Conservation (phyloP, 2,329 filamentous ascomycete species). For the Exutisphaerella laricina region DNA sequence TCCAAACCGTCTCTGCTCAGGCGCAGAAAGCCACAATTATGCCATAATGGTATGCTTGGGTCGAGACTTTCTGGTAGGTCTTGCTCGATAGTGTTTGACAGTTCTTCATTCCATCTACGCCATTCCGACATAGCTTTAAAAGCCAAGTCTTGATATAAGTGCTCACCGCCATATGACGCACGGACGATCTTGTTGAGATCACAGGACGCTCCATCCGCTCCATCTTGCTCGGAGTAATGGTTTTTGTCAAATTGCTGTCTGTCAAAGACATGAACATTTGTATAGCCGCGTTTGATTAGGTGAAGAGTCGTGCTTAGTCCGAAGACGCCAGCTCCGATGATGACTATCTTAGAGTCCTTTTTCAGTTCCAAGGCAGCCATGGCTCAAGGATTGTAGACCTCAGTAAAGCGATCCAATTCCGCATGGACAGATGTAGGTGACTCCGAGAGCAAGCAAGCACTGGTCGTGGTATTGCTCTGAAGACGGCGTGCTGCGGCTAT, state of each 20-base stretch:
- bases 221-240: constrained; percentile 19
- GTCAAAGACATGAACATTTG: constrained; percentile 32
- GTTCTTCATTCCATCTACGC: constrained; percentile 30
- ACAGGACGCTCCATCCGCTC: constrained; percentile 21
- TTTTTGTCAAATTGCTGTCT: constrained; percentile 23
- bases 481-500: too few relatives aligned
- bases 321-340: constrained; percentile 43
- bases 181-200: constrained; percentile 27
- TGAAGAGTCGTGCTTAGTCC: constrained; percentile 39
- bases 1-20: constrained; percentile 19
- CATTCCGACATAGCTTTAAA: constrained; percentile 30
- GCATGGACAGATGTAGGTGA: too few relatives aligned
- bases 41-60: constrained; percentile 20
- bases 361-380: constrained; percentile 3
- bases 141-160: constrained; percentile 23
- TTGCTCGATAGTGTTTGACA: constrained; percentile 6
- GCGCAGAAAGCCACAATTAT: constrained; percentile 25
- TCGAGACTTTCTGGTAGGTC: constrained; percentile 11
- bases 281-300: constrained; percentile 24
- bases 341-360: constrained; percentile 25
- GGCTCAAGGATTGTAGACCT: too few relatives aligned
- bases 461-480: too few relatives aligned
- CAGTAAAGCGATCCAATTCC: too few relatives aligned
- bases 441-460: too few relatives aligned
- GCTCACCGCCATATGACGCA: constrained; percentile 21